A percentile compares a stretch with the other conserved stretches of the same genome.
These are phyloP conservation scores for Phlegmacium glaucopus DNA, from an alignment of 768 basidiomycete species.

Conservation along the genomic window DNA sequence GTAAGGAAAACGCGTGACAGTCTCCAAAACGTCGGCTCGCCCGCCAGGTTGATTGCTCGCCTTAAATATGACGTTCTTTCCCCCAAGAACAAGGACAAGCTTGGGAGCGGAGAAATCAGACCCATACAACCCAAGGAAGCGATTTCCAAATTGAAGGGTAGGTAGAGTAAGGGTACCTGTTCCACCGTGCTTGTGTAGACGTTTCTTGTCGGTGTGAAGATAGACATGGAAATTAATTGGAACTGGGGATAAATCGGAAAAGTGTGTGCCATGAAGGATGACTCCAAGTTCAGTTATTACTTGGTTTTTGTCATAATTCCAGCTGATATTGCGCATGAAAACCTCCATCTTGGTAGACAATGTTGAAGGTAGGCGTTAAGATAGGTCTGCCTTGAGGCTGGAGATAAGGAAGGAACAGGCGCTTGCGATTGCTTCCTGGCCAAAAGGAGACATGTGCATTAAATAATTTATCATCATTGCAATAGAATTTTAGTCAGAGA, in stretches of 20 bases:
- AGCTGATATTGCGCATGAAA: conserved; percentile 36
- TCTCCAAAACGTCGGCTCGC: conserved; percentile 35
- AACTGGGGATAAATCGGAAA: conserved; percentile 22
- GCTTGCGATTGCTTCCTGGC: background rate
- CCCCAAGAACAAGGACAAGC: conserved; percentile 23
- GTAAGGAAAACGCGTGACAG: conserved; percentile 35
- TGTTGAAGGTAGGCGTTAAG: conserved; percentile 4
- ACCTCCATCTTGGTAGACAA: conserved; percentile 33
- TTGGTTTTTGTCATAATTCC: conserved; percentile 21
- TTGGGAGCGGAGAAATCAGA: conserved; percentile 11
- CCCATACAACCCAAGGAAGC: conserved; percentile 32
- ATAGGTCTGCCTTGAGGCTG: background rate
- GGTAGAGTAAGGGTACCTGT: conserved; percentile 49
- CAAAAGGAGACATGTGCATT: background rate
- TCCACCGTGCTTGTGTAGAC: conserved; percentile 33
- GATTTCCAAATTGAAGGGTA: conserved; percentile 29
- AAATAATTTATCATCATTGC: background rate
- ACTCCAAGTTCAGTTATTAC: conserved; percentile 36
- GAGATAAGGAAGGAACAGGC: conserved; percentile 8
- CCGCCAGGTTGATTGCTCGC: conserved; percentile 22
- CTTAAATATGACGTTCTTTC: conserved; percentile 30
- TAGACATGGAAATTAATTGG: conserved; percentile 53
- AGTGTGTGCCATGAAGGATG: conserved; percentile 43
- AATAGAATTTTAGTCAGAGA: conserved; percentile 9
- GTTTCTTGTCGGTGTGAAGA: conserved; percentile 38